Evolutionary conservation across 2,329 filamentous ascomycete species (phyloP).

Genomic region (Apiospora hydei): DNA sequence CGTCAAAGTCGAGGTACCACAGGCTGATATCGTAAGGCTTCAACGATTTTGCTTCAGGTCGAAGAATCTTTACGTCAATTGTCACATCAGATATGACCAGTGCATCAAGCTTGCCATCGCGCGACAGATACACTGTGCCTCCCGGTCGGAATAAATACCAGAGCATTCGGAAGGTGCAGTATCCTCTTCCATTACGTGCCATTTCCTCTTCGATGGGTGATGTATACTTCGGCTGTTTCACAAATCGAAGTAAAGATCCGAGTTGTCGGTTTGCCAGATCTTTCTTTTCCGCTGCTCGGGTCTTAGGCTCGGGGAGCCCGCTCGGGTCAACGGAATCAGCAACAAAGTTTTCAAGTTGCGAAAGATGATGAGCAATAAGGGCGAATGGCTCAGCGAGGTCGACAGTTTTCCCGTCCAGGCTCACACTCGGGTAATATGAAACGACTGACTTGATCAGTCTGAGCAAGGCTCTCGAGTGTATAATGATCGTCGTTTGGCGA

Average conservation of each 20-base stretch:
- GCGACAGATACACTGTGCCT: not conserved
- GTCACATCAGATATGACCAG: not conserved
- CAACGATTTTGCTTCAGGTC: not conserved
- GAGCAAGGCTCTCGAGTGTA: not conserved
- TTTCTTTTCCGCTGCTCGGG: not conserved
- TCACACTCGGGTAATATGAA: not conserved
- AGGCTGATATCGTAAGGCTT: not conserved
- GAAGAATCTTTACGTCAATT: not conserved
- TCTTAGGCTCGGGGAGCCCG: too few species aligned
- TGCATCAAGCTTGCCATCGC: not conserved
- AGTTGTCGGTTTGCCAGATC: not conserved
- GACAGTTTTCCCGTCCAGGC: not conserved
- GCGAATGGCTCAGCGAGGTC: not conserved
- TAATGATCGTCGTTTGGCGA: not conserved
- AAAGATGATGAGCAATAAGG: not conserved
- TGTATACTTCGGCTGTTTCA: not conserved
- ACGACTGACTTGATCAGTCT: not conserved
- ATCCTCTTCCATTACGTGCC: not conserved
- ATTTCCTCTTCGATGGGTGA: not conserved
- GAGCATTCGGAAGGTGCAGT: not conserved
- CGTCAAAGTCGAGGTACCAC: not conserved
- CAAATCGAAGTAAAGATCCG: not conserved
- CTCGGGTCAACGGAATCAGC: too few species aligned
- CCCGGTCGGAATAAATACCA: not conserved
- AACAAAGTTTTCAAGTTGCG: not conserved